These are phyloP conservation scores for Teunomyces pallodes DNA, from an alignment of 805 yeast species.

Conservation along the genomic window DNA sequence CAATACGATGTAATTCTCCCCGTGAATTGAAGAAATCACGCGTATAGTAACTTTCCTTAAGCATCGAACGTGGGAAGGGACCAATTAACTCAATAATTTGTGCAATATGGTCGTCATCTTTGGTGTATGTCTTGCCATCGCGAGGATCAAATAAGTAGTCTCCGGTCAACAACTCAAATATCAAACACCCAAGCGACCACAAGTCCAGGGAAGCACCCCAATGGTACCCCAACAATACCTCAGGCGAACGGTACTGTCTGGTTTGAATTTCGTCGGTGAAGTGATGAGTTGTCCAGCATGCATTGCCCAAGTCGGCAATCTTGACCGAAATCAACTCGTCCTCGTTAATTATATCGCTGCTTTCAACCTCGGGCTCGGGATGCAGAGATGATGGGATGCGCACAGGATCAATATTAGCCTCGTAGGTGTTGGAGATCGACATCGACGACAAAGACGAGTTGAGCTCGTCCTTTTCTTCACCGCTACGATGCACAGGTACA, in stretches of 20 bases:
- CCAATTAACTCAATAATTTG: constrained; percentile 87
- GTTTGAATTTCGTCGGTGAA: constrained; percentile 70
- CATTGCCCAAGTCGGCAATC: constrained; percentile 70
- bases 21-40: constrained; percentile 61
- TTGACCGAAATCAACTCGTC: constrained; percentile 40
- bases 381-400: constrained; percentile 12
- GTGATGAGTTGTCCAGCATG: constrained; percentile 62
- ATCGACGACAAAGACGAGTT: constrained; percentile 41
- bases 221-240: constrained; percentile 51
- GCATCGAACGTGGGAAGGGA: constrained; percentile 55
- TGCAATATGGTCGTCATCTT: constrained; percentile 95
- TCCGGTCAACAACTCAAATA: constrained; percentile 90
- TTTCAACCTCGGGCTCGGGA: constrained; percentile 5
- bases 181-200: constrained; percentile 93
- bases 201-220: constrained; percentile 97
- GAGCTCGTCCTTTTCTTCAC: constrained; percentile 23
- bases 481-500: neutral
- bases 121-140: constrained; percentile 69
- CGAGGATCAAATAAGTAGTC: constrained; percentile 93
- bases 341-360: constrained; percentile 13
- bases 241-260: constrained; percentile 66
- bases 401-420: constrained; percentile 8
- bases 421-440: constrained; percentile 34
- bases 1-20: constrained; percentile 74
- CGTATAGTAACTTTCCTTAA: constrained; percentile 61